phyloP scores from a whole-genome alignment of 2,329 filamentous ascomycete species.

The Thermomyces lanuginosus region DNA sequence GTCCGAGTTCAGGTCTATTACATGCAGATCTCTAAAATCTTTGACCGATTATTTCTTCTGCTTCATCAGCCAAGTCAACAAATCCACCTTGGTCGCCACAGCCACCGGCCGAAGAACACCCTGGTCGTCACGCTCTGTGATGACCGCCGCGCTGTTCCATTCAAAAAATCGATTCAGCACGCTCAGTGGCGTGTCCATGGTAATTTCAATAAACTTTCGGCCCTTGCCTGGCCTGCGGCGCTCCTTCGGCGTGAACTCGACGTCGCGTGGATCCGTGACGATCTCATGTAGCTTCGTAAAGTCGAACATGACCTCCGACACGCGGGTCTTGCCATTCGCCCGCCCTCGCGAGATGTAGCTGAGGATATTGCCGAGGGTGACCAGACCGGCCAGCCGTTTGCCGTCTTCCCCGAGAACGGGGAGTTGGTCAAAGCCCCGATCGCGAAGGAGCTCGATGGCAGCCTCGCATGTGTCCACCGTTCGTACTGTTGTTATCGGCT shows the following conservation, averaged over 20 bases:
- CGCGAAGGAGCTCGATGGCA: constrained; percentile 94
- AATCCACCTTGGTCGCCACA: constrained; percentile 89
- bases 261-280: constrained; percentile 66
- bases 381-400: constrained; percentile 67
- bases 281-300: constrained; percentile 78
- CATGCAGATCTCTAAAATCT: too few species aligned
- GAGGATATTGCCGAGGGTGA: constrained; percentile 87
- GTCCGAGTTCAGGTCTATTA: too few species aligned
- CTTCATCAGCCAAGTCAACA: constrained; percentile 73
- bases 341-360: constrained; percentile 76
- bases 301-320: constrained; percentile 91
- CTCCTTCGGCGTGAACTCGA: constrained; percentile 27
- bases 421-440: constrained; percentile 94
- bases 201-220: constrained; percentile 77
- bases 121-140: constrained; percentile 57
- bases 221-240: constrained; percentile 17
- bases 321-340: constrained; percentile 54
- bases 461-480: constrained; percentile 58
- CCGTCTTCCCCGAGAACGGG: constrained; percentile 62
- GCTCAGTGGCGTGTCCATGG: constrained; percentile 67
- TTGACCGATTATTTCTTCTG: constrained; percentile 2
- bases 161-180: constrained; percentile 86
- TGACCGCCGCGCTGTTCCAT: constrained; percentile 92
- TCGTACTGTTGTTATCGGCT: constrained; percentile 77
- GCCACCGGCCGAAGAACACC: constrained; percentile 61